Conservation (phyloP, 2,329 filamentous ascomycete species). For the Claviceps lovelessii region DNA sequence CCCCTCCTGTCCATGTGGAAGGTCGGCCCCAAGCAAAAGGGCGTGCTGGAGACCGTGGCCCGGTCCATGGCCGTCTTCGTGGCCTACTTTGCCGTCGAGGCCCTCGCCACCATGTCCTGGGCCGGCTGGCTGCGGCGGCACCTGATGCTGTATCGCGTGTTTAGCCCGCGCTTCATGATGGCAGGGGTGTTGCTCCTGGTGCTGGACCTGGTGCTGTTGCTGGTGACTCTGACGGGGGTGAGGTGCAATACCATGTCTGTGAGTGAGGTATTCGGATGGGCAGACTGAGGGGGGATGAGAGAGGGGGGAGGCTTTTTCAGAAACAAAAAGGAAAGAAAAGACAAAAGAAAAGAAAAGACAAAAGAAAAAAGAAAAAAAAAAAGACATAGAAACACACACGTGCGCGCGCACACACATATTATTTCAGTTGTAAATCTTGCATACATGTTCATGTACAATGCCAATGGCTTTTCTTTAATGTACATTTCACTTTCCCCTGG, state of each 20-base stretch:
- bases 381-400: too few relatives aligned
- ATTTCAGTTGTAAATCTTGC: too few relatives aligned
- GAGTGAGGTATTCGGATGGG: conserved; percentile 78
- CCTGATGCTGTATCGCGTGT: conserved; percentile 92
- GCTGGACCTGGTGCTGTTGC: conserved; percentile 60
- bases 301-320: too few relatives aligned
- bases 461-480: too few relatives aligned
- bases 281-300: conserved; percentile 31
- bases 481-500: too few relatives aligned
- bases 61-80: conserved; percentile 62
- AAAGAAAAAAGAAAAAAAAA: neutral
- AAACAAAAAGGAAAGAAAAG: too few relatives aligned
- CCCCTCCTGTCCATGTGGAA: conserved; percentile 85
- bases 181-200: conserved; percentile 57
- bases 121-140: conserved; percentile 77
- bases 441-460: too few relatives aligned
- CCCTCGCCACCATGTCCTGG: conserved; percentile 78
- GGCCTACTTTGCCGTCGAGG: conserved; percentile 69
- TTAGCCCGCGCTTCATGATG: conserved; percentile 81
- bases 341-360: too few relatives aligned
- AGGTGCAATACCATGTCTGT: conserved; percentile 66
- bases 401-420: too few relatives aligned
- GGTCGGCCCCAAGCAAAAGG: conserved; percentile 57
- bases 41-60: conserved; percentile 54
- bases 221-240: conserved; percentile 59